Evolutionary conservation across 441 rosid species (phyloP).

Genomic region (Melastoma candidum): DNA sequence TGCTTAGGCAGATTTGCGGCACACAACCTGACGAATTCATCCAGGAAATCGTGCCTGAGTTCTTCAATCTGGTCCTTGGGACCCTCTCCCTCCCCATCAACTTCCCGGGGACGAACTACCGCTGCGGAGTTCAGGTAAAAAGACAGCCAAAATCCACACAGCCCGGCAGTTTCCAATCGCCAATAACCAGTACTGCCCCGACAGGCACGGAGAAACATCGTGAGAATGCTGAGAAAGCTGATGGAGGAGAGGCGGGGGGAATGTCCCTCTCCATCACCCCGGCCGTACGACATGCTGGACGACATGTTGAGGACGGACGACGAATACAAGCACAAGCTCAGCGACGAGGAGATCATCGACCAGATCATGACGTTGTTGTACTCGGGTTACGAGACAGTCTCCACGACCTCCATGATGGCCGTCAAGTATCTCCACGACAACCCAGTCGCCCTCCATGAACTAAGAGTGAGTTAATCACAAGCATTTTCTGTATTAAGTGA

Average conservation of each 20-base stretch:
- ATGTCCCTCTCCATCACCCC: conserved; percentile 18
- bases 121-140: conserved; percentile 53
- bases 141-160: no score
- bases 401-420: conserved; percentile 58
- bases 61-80: conserved; percentile 73
- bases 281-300: conserved; percentile 36
- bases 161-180: no score
- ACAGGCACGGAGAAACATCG: conserved; percentile 69
- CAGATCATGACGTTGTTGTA: conserved; percentile 44
- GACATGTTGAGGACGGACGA: conserved; percentile 27
- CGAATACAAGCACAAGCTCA: conserved; percentile 26
- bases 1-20: conserved; percentile 67
- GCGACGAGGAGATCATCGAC: conserved; percentile 41
- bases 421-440: conserved; percentile 52
- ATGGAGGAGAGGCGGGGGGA: conserved; percentile 38
- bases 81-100: conserved; percentile 72
- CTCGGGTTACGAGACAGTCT: conserved; percentile 58
- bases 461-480: conserved; percentile 31
- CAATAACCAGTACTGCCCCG: not conserved
- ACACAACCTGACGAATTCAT: conserved; percentile 30
- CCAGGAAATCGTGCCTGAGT: conserved; percentile 55
- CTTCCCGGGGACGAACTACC: conserved; percentile 71
- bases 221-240: conserved; percentile 41
- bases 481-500: not conserved
- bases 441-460: conserved; percentile 39